A percentile compares a stretch with the other conserved stretches of the same genome.
Evolutionary conservation across 495 filamentous ascomycete species (phyloP).

Genomic region (Cercophora newfieldiana): DNA sequence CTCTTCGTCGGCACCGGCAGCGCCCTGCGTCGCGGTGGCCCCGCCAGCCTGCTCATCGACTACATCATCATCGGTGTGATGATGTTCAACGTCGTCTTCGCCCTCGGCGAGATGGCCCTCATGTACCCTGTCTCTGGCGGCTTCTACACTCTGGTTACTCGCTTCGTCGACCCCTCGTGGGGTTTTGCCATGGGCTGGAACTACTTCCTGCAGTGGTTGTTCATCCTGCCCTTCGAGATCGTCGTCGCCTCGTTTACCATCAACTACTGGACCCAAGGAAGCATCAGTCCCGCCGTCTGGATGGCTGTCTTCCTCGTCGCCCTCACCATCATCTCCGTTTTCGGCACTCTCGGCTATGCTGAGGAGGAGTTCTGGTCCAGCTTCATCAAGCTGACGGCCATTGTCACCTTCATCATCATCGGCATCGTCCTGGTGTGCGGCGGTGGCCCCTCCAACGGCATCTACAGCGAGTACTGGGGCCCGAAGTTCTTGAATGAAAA

Average conservation of each 20-base stretch:
- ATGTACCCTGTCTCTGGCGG: slow-evolving; percentile 64
- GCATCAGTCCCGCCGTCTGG: slow-evolving; percentile 54
- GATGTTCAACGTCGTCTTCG: slow-evolving; percentile 32
- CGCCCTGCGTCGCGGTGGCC: slow-evolving; percentile 53
- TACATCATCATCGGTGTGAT: slow-evolving; percentile 49
- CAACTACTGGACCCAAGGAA: slow-evolving; percentile 36
- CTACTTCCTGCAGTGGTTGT: slow-evolving; percentile 62
- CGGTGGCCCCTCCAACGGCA: slow-evolving; percentile 60
- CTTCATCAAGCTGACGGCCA: slow-evolving; percentile 43
- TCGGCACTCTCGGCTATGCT: slow-evolving; percentile 43
- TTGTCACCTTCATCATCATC: slow-evolving; percentile 52
- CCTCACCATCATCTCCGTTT: slow-evolving; percentile 60
- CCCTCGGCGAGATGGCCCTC: slow-evolving; percentile 67
- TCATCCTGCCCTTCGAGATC: slow-evolving; percentile 52
- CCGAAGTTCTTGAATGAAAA: slow-evolving; percentile 54
- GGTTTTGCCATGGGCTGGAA: slow-evolving; percentile 82
- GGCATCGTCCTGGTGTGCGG: slow-evolving; percentile 54
- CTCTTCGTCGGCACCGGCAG: slow-evolving; percentile 57
- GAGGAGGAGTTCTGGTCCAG: slow-evolving; percentile 44
- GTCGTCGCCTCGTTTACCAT: slow-evolving; percentile 52
- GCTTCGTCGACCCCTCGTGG: slow-evolving; percentile 70
- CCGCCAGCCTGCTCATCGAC: slow-evolving; percentile 58
- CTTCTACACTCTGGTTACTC: slow-evolving; percentile 60
- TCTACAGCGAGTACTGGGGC: slow-evolving; percentile 53
- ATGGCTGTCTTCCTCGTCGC: slow-evolving; percentile 56